Base-by-base conservation (phyloP, 176 grass and related monocot species). In the Carex littledalei region DNA sequence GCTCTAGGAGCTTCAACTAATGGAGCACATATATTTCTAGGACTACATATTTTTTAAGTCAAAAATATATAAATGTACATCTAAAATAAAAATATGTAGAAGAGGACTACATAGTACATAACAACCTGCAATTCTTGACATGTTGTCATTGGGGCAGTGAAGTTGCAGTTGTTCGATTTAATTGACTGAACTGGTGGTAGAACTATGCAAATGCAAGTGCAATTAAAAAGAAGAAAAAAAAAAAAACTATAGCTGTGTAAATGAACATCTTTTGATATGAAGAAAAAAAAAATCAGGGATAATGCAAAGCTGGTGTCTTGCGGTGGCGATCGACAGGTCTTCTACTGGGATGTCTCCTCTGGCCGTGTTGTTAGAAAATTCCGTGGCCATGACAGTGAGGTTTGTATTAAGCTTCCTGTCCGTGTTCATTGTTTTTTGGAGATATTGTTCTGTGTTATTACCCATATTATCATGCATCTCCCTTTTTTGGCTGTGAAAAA, bases 371-470 rank as follows among this genome's bases (percentile, higher is more conserved):
- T 98, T 75, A 92, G 95, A 61, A 98, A 98, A 82, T 94, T 98
- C 62, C 91, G 95, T 11, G 95, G 95, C 66, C 95, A 98, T 87
- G 89, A 98, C 65, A 98, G 93, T 67, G 95, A 98, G 92, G 95
- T 98, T 80, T 83, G 65, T 39, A 3, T 81, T 22, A 52, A 43
- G 14, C 14, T 54, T 50, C 13, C 24, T 73, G 0, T 52, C 35
- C 7, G 21, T 82, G 16, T 5, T 8, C 26, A 20, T 67, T 68
- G 68, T 62, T n/a, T 54, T n/a, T 60, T 68, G 53, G 31, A 39
- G 5, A 37, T 64, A 0, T 15, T 14, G 34, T 78, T 39, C 21
- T 79, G 72, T 26, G 83, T 49, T 67, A 58, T 15, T 14, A 0
- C 0, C 80, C 4, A 57, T 12, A 81, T 66, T 63, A 8, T 80